Evolutionary conservation across 2,329 filamentous ascomycete species (phyloP).

Genomic region (Hypoxylon sp.): DNA sequence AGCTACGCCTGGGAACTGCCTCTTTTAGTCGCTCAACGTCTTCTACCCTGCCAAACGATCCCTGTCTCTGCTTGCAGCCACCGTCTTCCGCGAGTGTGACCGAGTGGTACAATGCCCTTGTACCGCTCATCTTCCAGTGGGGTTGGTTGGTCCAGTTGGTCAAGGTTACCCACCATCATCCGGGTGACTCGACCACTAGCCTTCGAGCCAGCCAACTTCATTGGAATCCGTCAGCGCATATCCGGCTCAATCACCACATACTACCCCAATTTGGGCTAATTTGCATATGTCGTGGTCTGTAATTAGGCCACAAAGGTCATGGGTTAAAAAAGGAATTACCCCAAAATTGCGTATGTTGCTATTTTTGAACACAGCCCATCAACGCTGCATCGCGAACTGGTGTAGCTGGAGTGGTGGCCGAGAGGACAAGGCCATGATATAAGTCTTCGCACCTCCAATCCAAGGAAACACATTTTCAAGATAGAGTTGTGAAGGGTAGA

Average conservation of each 20-base stretch:
- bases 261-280: constrained; percentile 53
- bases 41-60: constrained; percentile 43
- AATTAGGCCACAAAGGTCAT: constrained; percentile 54
- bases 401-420: constrained; percentile 56
- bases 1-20: constrained; percentile 52
- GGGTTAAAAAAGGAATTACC: constrained; percentile 61
- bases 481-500: constrained; percentile 60
- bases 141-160: constrained; percentile 52
- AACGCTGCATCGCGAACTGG: constrained; percentile 51
- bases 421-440: constrained; percentile 68
- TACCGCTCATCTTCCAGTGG: constrained; percentile 52
- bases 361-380: constrained; percentile 61
- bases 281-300: constrained; percentile 54
- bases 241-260: constrained; percentile 50
- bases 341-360: constrained; percentile 56
- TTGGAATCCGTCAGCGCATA: constrained; percentile 66
- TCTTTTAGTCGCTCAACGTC: constrained; percentile 49
- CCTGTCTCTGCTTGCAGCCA: constrained; percentile 53
- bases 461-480: constrained; percentile 58
- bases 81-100: constrained; percentile 54
- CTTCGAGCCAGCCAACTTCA: constrained; percentile 56
- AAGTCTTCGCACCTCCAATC: constrained; percentile 67
- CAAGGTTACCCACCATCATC: constrained; percentile 46
- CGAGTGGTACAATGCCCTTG: constrained; percentile 54
- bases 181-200: constrained; percentile 50